Evolutionary conservation across 2,329 filamentous ascomycete species (phyloP), one percentile per base, ranked within the genome.

Genomic region (Talaromyces atroroseus): DNA sequence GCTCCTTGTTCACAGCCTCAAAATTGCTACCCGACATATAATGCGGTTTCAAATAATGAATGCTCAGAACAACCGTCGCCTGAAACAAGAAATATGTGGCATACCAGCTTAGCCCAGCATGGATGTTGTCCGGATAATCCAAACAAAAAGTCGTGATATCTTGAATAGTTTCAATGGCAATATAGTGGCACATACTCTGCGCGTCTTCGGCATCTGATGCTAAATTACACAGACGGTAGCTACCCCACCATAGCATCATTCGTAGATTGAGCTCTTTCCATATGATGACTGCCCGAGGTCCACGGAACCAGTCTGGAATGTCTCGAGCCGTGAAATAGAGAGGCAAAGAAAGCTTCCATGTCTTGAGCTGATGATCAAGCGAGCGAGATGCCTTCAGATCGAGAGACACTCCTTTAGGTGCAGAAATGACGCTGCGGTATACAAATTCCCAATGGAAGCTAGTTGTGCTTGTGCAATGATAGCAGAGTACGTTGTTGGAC

Each of bases 231-330:
- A n/a, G n/a, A n/a, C n/a, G 42, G 20, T 18, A 24, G 14, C 20
- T 24, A 14, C 63, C 62, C 56, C 64, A 63, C 62, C 62, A 63
- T 0, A 65, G 59, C 52, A 66, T 42, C 49, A 64, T 64, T 1
- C 62, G 59, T 6, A 65, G 29, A 21, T 65, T 65, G 20, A 63
- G 61, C 23, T 66, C 63, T 47, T 66, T 64, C 62, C 62, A 64
- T 3, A 46, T 6, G n/a, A 64, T 52, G 1, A 64, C 51, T 5
- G 60, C 57, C 5, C 63, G 60, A 5, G 64, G 63, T 1, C 60
- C 62, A 5, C 56, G 59, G 24, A 64, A 64, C 62, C 63, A 65
- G 3, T 45, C 18, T 5, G 64, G 62, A 5, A 61, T 38, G 16
- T 58, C 55, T 20, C 20, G 24, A 20, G 20, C 20, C n/a, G 16